Evolutionary conservation across 208 protist genomes (phyloP), one percentile per base, ranked within the genome.

Genomic region (Leishmania mexicana): DNA sequence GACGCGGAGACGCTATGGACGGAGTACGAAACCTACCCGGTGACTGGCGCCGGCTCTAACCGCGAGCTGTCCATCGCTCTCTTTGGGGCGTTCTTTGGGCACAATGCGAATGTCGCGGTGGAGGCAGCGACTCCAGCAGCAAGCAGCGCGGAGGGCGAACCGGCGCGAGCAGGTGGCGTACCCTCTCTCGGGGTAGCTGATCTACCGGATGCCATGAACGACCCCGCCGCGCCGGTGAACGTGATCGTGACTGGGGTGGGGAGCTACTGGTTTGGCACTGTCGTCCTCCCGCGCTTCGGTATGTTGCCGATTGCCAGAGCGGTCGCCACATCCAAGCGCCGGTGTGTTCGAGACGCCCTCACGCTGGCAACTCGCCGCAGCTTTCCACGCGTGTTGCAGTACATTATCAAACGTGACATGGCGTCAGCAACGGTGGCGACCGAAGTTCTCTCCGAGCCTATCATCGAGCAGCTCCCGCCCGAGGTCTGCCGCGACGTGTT

Each of bases 1-100:
- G 88, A 92, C 24, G 92, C 87, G 1, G 91, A 95, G 86, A 85
- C 89, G 83, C 78, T 98, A 45, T 98, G 92, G 93, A 91, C 86
- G 13, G 93, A 96, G 81, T 98, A 92, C 80, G 95, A 96, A 81
- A 94, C 91, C 13, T 87, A 96, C 78, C 76, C 86, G 2, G 67
- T 85, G 13, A 89, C 91, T 3, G 65, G 86, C 57, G 60, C 91
- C 17, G 60, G 49, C 45, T 85, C 86, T 1, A 58, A 81, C 6
- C 82, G 88, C 11, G 90, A 92, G 67, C 83, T 98, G 67, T 72
- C 84, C 15, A 53, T 92, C 28, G 88, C 93, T 65, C 90, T 98
- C 62, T 96, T 98, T 76, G 81, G 89, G 60, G 74, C 86, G 35
- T 93, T 97, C 68, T 91, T 95, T 73, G 94, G 94, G 35, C 49